A percentile compares a stretch with the other conserved stretches of the same genome.
Conservation (phyloP, 73 alveolate genomes). For the Paramecium caudatum region DNA sequence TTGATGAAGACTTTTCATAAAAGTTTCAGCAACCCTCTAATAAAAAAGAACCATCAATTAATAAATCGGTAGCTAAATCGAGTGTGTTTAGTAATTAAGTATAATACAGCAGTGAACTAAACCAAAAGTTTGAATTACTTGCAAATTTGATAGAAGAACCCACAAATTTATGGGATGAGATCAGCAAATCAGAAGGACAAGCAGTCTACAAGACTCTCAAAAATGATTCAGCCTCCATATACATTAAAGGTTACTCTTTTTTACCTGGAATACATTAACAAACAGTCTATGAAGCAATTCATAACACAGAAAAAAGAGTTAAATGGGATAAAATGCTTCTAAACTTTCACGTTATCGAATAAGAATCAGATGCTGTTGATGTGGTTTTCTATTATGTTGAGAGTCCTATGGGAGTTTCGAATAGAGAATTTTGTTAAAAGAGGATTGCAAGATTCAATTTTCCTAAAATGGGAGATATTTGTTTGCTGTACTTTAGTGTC, state of each 20-base stretch:
- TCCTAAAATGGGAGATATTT: conserved; percentile 66
- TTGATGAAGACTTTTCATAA: neutral
- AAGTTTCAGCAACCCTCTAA: too few relatives aligned
- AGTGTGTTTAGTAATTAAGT: too few relatives aligned
- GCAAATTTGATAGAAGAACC: conserved; percentile 43
- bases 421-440: conserved; percentile 73
- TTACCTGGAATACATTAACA: neutral
- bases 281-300: conserved; percentile 64
- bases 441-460: conserved; percentile 58
- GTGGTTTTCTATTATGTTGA: conserved; percentile 68
- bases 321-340: conserved; percentile 74
- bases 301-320: conserved; percentile 50
- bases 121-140: neutral
- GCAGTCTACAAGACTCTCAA: conserved; percentile 27
- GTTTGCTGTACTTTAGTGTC: conserved; percentile 66
- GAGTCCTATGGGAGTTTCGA: conserved; percentile 77
- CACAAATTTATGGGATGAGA: neutral
- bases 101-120: too few relatives aligned
- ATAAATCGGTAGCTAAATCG: too few relatives aligned
- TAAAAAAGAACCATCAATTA: too few relatives aligned
- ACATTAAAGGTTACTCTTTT: conserved; percentile 32
- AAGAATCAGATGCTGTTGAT: conserved; percentile 66
- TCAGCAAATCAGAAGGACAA: neutral
- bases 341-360: conserved; percentile 66
- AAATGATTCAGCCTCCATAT: conserved; percentile 48